phyloP scores from a whole-genome alignment of 2,329 filamentous ascomycete genomes.

The Neoscytalidium dimidiatum region DNA sequence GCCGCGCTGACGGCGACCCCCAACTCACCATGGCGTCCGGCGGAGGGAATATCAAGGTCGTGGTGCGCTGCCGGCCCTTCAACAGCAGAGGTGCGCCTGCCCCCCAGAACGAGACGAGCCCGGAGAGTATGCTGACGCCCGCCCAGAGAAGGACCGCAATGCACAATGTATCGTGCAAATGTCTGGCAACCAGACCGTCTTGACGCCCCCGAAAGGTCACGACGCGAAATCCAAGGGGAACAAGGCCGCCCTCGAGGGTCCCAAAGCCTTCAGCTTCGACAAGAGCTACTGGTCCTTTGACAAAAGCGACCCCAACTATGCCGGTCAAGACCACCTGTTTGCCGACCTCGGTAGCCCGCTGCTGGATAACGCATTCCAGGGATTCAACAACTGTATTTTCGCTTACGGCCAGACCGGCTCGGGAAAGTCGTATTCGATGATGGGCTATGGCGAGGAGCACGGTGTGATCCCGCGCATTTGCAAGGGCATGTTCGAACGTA shows the following conservation, averaged over 20 bases:
- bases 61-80: slow-evolving; percentile 94
- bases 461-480: slow-evolving; percentile 97
- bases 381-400: slow-evolving; percentile 99
- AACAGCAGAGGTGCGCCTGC: slow-evolving; percentile 77
- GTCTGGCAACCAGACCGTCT: slow-evolving; percentile 87
- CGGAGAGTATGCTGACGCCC: slow-evolving; percentile 20
- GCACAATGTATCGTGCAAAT: slow-evolving; percentile 98
- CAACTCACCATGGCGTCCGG: slow-evolving; percentile 63
- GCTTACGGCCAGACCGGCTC: slow-evolving; percentile 98
- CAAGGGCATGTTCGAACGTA: slow-evolving; percentile 94
- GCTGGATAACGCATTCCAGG: slow-evolving; percentile 95
- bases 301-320: slow-evolving; percentile 77
- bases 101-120: neutral
- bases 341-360: slow-evolving; percentile 84
- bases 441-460: slow-evolving; percentile 95
- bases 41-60: slow-evolving; percentile 98
- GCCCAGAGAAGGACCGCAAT: slow-evolving; percentile 79
- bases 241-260: slow-evolving; percentile 64
- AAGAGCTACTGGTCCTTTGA: slow-evolving; percentile 98
- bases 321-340: slow-evolving; percentile 87
- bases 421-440: slow-evolving; percentile 99
- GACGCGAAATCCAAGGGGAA: slow-evolving; percentile 62
- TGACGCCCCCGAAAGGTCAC: slow-evolving; percentile 67
- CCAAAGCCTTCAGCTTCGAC: slow-evolving; percentile 93
- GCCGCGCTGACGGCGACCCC: slow-evolving; percentile 10